Evolutionary conservation across 2,329 filamentous ascomycete species (phyloP), one percentile per base, ranked within the genome.

Genomic region (Corinectria fuckeliana): DNA sequence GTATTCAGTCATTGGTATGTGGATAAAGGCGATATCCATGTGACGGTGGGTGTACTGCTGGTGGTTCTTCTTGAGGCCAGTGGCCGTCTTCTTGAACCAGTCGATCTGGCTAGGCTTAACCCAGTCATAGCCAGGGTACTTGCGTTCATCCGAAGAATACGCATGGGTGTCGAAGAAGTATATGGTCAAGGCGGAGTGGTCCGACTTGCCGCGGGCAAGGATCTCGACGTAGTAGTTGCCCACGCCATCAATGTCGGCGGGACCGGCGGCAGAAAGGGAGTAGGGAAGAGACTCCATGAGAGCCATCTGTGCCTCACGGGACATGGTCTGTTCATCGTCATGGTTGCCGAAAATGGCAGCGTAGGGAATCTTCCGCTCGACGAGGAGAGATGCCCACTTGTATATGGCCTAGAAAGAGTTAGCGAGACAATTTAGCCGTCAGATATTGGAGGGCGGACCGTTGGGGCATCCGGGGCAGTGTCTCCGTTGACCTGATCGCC

Each of bases 401-500:
- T 96, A 97, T 59, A 99, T 91, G 34, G 94, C 91, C 87, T 90
- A 53, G 5, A 18, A 14, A 2, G 26, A 4, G 23, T 67, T 75
- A 61, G 64, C 4, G 13, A 51, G 36, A 28, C 8, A 11, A 20
- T 21, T 13, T 11, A 42, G 13, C 5, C 3, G 20, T 13, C 9
- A 26, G 8, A 2, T 5, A 13, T 8, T 23, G 52, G 14, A 3
- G 25, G 8, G 74, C 85, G 70, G 78, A 90, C 89, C 61, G 90
- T 95, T 74, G 97, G 93, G 9, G 91, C 90, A 80, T 99, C 95
- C 10, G 91, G 92, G 1, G 95, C 88, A 0, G 92, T 93, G 54
- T 96, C 94, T 49, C 95, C 95, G 69, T 99, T 98, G 58, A 98
- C 90, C 75, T 98, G 93, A 72, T 99, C 95, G 47, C 95, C 95